Evolutionary conservation across 228 moss, liverwort and hornwort species (phyloP).

Genomic region (Sphagnum magellanicum): DNA sequence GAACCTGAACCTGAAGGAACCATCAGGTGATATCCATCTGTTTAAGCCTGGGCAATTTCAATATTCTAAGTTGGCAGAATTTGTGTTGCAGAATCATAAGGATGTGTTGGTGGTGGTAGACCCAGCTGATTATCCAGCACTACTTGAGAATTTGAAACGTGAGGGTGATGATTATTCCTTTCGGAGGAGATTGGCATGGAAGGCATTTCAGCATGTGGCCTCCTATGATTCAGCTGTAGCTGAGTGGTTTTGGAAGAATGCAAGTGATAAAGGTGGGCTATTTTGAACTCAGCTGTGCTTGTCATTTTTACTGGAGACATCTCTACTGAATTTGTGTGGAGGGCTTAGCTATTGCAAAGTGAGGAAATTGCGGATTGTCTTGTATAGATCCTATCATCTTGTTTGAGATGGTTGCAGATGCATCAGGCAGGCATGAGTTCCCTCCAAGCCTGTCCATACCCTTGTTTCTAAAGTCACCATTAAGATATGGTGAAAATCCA

Average conservation of each 20-base stretch:
- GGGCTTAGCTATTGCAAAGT: too few species aligned
- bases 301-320: too few species aligned
- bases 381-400: too few species aligned
- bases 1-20: too few species aligned
- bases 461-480: slow-evolving; percentile 60
- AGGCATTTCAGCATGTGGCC: slow-evolving; percentile 90
- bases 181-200: slow-evolving; percentile 83
- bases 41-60: too few species aligned
- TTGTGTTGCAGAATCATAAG: slow-evolving; percentile 70
- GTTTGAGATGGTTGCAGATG: background rate
- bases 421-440: slow-evolving; percentile 14
- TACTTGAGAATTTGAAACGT: slow-evolving; percentile 58
- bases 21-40: too few species aligned
- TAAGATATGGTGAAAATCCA: slow-evolving; percentile 93
- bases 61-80: too few species aligned
- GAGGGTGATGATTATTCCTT: slow-evolving; percentile 54
- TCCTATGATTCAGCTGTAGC: slow-evolving; percentile 89
- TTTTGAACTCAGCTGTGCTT: background rate
- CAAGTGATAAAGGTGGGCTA: slow-evolving; percentile 37
- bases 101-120: slow-evolving; percentile 96
- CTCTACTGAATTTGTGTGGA: too few species aligned
- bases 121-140: slow-evolving; percentile 75
- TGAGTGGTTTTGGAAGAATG: slow-evolving; percentile 92
- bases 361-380: too few species aligned
- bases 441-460: slow-evolving; percentile 80